phyloP scores from a whole-genome alignment of 2,329 filamentous ascomycete genomes.

The Anthostomella pinea region DNA sequence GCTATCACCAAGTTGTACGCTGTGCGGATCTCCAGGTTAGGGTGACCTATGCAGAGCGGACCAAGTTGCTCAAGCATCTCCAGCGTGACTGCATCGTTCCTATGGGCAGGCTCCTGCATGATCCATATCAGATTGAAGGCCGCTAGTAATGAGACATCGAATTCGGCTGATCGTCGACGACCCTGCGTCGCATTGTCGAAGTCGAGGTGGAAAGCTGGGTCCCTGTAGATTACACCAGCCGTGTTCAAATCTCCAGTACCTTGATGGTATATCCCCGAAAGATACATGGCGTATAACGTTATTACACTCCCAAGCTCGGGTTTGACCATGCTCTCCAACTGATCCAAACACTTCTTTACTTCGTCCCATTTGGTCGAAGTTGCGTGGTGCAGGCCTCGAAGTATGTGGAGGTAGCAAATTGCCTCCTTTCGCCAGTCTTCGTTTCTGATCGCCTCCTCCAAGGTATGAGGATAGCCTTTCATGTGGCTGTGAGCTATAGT shows the following conservation, averaged over 20 bases:
- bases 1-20: conserved; percentile 76
- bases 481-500: conserved; percentile 25
- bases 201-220: conserved; percentile 55
- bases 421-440: conserved; percentile 64
- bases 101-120: conserved; percentile 59
- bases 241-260: conserved; percentile 68
- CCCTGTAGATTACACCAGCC: conserved; percentile 66
- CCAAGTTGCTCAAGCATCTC: conserved; percentile 64
- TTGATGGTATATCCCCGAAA: conserved; percentile 73
- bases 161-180: conserved; percentile 49
- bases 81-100: conserved; percentile 56
- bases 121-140: conserved; percentile 70
- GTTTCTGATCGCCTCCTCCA: conserved; percentile 56
- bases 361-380: conserved; percentile 68
- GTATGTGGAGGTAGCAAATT: conserved; percentile 67
- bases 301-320: conserved; percentile 44
- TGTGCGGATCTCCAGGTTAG: conserved; percentile 71
- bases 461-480: conserved; percentile 46
- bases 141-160: conserved; percentile 65
- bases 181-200: conserved; percentile 36
- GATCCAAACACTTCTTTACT: conserved; percentile 56
- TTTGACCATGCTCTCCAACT: conserved; percentile 46
- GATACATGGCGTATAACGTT: conserved; percentile 62
- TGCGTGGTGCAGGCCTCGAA: conserved; percentile 67
- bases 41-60: conserved; percentile 64